Conservation (phyloP, 202 grass and related monocot genomes). For the Dendrocalamus latiflorus region DNA sequence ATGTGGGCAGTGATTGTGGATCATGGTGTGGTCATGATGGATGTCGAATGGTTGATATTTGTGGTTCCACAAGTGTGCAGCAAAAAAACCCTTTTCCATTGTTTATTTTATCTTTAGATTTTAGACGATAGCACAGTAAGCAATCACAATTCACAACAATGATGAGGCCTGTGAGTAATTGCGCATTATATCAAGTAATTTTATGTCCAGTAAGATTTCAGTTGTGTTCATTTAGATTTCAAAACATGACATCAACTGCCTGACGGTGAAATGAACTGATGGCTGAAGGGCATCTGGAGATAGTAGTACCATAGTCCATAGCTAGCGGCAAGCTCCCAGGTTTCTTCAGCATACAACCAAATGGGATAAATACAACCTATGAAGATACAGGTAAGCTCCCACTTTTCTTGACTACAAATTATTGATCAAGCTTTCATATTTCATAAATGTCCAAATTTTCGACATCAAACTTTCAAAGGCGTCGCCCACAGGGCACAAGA, state of each 20-base stretch:
- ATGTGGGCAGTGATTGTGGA: background rate
- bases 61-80: background rate
- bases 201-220: no score
- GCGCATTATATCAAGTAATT: background rate
- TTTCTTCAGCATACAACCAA: slow-evolving; percentile 30
- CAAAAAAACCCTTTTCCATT: background rate
- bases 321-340: slow-evolving; percentile 2
- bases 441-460: slow-evolving; percentile 23
- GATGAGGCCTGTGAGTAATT: background rate
- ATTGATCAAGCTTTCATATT: slow-evolving; percentile 44
- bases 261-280: slow-evolving; percentile 1
- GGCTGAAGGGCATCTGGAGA: slow-evolving; percentile 8
- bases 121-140: background rate
- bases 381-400: slow-evolving; percentile 32
- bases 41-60: no score
- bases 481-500: slow-evolving; percentile 1
- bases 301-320: slow-evolving; percentile 2
- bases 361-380: slow-evolving; percentile 29
- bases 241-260: background rate
- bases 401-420: slow-evolving; percentile 42
- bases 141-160: background rate
- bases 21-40: background rate
- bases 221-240: slow-evolving; percentile 4
- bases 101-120: background rate
- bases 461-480: background rate